Percentiles rank a stretch among this genome's conserved stretches.
These are phyloP conservation scores for Daucus carota DNA, from an alignment of 129 eudicot genomes.

Conservation along the genomic window DNA sequence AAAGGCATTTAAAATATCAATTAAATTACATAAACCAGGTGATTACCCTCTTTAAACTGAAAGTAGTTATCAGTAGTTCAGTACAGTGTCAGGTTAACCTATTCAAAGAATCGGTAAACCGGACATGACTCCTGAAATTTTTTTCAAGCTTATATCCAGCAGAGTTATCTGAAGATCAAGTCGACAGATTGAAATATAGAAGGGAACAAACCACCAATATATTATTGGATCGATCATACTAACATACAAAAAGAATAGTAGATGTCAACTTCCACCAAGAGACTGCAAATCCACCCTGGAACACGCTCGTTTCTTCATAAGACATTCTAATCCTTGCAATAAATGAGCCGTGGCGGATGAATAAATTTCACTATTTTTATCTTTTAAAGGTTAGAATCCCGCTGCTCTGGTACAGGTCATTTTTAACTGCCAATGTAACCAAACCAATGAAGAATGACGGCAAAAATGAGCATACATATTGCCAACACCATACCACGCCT, in stretches of 20 bases:
- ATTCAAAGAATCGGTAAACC: background rate
- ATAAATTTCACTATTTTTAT: background rate
- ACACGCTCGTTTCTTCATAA: background rate
- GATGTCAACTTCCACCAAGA: background rate
- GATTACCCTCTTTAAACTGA: background rate
- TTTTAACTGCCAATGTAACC: conserved; percentile 70
- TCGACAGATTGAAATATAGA: background rate
- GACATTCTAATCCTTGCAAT: background rate
- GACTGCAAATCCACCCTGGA: background rate
- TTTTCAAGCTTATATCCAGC: background rate
- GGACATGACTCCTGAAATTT: background rate
- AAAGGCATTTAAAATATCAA: background rate
- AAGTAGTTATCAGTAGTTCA: background rate
- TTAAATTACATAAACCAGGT: background rate
- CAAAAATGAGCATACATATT: conserved; percentile 72
- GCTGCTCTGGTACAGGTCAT: background rate
- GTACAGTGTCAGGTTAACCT: background rate
- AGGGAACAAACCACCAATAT: background rate
- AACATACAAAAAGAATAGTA: conserved; percentile 6
- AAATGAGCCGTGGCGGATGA: background rate
- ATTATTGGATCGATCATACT: background rate
- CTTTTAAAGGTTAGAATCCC: background rate
- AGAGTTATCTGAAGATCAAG: background rate
- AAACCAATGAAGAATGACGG: conserved; percentile 64
- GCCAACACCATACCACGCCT: conserved; percentile 85